Percentiles rank a stretch among this genome's conserved stretches.
These are phyloP conservation scores for Funneliformis mosseae DNA, from an alignment of 192 early-diverging fungal species.

Conservation along the genomic window DNA sequence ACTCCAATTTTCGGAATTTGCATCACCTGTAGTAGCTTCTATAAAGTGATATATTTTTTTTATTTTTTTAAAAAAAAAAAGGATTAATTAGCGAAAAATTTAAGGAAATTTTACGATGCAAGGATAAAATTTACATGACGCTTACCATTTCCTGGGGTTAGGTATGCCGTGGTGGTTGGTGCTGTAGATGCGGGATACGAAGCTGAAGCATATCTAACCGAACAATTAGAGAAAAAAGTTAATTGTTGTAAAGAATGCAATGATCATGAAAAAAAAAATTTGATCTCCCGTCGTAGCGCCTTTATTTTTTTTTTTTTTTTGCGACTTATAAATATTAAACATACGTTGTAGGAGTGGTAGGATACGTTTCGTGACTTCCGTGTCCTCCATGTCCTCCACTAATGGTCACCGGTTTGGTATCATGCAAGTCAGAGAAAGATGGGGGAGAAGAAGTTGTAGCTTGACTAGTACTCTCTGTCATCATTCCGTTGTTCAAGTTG, in stretches of 20 bases:
- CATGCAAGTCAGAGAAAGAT: neutral
- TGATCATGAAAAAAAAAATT: too few relatives aligned
- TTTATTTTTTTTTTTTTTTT: too few relatives aligned
- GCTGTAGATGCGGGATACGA: neutral
- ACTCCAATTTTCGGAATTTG: slow-evolving; percentile 1
- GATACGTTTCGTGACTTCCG: neutral
- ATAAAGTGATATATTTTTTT: too few relatives aligned
- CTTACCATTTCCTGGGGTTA: neutral
- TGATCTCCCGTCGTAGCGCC: too few relatives aligned
- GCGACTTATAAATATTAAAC: neutral
- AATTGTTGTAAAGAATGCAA: too few relatives aligned
- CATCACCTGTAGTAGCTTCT: neutral
- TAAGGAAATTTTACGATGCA: neutral
- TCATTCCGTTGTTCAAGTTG: neutral
- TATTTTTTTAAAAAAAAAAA: neutral
- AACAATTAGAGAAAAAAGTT: neutral
- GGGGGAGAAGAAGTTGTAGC: neutral
- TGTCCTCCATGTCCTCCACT: neutral
- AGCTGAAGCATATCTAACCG: neutral
- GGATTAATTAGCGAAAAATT: neutral
- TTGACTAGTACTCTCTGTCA: neutral
- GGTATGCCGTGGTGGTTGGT: neutral
- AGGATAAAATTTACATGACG: neutral
- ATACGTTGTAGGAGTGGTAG: neutral
- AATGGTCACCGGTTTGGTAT: slow-evolving; percentile 1